Evolutionary conservation across 192 early-diverging fungal genomes (phyloP), one percentile per base, ranked within the genome.

Genomic region (Podila epicladia): DNA sequence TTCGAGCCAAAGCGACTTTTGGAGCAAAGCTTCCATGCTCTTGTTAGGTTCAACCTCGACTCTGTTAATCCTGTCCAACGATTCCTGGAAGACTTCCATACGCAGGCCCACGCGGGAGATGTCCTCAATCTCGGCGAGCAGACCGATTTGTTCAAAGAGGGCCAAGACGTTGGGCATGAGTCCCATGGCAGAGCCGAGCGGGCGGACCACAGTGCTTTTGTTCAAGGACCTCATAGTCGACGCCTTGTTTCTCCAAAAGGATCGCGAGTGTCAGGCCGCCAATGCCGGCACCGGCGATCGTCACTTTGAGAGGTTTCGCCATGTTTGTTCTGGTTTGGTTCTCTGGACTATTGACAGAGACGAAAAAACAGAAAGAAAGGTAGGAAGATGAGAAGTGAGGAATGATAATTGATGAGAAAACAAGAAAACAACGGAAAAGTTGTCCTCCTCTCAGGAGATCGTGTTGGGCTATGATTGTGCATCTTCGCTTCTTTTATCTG

Each of bases 81-180:
- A 24, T 13, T 58, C 71, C 7, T 58, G 61, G 9, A 55, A 73
- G 29, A 65, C 51, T 3, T 20, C 57, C 9, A 57, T 32, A 7
- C 15, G 22, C 6, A 48, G 41, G 22, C 58, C 41, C 28, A 59
- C 37, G 12, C 59, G 64, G 1, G 71, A 64, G 19, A 73, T 32
- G 1, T 28, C 41, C 22, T 59, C 45, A 15, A 73, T 26, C 12
- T 73, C 51, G 19, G 64, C 64, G n/a, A 58, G 49, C 55, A 73
- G 62, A 11, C 71, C 71, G 19, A 73, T 38, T 35, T 73, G 71
- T 35, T 73, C 71, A 31, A 64, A 65, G 12, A 65, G 35, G 15
- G 71, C 55, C 28, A 64, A 31, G 63, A 73, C 45, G 22, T 73
- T 64, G 29, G 41, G 33, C 13, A 26, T 50, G 6, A 73, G 51